Conservation (phyloP, 257 asterid genomes). For the Solanum microdontum region DNA sequence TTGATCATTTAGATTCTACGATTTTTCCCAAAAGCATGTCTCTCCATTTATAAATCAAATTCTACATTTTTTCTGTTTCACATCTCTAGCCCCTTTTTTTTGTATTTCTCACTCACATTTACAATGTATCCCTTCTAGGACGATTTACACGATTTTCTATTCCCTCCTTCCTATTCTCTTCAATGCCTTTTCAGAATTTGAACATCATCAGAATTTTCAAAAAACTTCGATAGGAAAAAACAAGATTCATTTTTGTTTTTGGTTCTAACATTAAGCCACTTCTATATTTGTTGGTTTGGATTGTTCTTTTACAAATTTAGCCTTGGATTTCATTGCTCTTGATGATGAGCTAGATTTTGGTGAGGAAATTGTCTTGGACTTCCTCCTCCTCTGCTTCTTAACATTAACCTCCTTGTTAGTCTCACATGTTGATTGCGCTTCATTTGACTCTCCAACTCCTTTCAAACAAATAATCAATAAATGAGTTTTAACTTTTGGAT, state of each 20-base stretch:
- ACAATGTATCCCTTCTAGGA: neutral
- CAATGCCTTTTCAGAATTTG: neutral
- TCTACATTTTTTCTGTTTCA: neutral
- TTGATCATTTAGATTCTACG: neutral
- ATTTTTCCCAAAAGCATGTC: neutral
- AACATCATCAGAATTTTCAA: neutral
- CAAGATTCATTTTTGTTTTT: neutral
- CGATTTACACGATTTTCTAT: neutral
- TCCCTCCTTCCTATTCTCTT: neutral
- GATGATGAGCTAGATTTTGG: slow-evolving; percentile 35
- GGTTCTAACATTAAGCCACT: slow-evolving; percentile 35
- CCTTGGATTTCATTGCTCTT: slow-evolving; percentile 24
- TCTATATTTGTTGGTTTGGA: slow-evolving; percentile 36
- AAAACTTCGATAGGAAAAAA: neutral
- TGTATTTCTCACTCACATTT: neutral
- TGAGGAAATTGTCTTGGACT: slow-evolving; percentile 8
- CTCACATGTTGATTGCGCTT: slow-evolving; percentile 29
- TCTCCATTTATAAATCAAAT: neutral
- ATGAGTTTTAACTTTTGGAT: neutral
- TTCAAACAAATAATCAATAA: neutral
- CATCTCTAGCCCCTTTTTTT: neutral
- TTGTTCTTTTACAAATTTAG: slow-evolving; percentile 42
- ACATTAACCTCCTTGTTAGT: slow-evolving; percentile 16
- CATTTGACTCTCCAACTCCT: slow-evolving; percentile 40
- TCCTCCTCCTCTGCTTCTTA: slow-evolving; percentile 52